These are phyloP conservation scores for Cyberlindnera mycetangii DNA, from an alignment of 805 yeast genomes.

Conservation along the genomic window DNA sequence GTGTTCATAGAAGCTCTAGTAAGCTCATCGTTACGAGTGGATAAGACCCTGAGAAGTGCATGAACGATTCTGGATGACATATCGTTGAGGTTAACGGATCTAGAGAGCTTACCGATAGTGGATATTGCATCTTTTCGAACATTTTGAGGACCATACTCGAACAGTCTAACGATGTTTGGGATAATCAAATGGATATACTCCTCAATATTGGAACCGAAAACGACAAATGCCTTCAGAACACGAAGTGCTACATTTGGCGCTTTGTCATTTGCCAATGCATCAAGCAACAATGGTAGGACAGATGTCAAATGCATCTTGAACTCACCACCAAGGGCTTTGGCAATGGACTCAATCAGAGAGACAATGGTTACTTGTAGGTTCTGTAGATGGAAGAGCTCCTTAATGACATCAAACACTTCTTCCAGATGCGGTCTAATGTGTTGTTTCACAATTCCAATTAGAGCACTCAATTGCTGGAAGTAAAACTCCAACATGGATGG, in stretches of 20 bases:
- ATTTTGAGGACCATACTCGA: conserved; percentile 61
- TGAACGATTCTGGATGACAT: conserved; percentile 90
- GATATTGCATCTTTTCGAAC: conserved; percentile 74
- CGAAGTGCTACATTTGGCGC: conserved; percentile 64
- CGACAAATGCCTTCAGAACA: conserved; percentile 78
- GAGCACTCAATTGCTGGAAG: conserved; percentile 80
- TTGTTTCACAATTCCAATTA: conserved; percentile 80
- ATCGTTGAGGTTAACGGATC: conserved; percentile 69
- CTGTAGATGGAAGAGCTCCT: conserved; percentile 64
- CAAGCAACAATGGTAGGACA: conserved; percentile 70
- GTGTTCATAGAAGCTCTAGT: conserved; percentile 71
- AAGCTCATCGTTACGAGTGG: conserved; percentile 52
- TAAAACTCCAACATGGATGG: conserved; percentile 79
- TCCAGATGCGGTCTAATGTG: conserved; percentile 82
- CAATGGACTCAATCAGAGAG: conserved; percentile 76
- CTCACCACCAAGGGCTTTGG: conserved; percentile 86
- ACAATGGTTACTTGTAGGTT: conserved; percentile 77
- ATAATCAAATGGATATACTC: conserved; percentile 83
- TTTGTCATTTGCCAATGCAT: conserved; percentile 71
- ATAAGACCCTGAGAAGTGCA: conserved; percentile 71
- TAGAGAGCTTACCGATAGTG: conserved; percentile 78
- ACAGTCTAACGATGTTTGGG: conserved; percentile 80
- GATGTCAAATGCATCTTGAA: conserved; percentile 81
- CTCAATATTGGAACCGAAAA: conserved; percentile 83
- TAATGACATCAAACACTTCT: conserved; percentile 70